Percentiles rank a stretch among this genome's conserved stretches.
These are phyloP conservation scores for Ceratocystis harringtonii DNA, from an alignment of 2,329 filamentous ascomycete species.

Conservation along the genomic window DNA sequence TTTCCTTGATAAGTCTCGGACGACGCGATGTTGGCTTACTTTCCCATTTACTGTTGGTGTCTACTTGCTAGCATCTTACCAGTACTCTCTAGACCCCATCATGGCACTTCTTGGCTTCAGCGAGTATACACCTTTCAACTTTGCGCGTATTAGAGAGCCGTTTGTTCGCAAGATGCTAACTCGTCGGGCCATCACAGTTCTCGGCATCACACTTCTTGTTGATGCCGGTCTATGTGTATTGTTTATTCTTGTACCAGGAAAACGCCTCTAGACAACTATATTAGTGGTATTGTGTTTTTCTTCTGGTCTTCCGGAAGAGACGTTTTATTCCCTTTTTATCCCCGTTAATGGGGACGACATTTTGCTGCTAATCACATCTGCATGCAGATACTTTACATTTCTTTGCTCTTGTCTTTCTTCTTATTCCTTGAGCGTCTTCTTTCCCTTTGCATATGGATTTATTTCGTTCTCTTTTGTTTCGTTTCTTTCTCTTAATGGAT, in stretches of 20 bases:
- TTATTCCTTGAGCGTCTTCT: not conserved
- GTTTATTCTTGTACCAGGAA: conserved; percentile 91
- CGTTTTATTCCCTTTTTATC: not conserved
- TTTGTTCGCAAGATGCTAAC: conserved; percentile 77
- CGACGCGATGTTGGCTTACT: conserved; percentile 72
- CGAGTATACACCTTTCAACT: conserved; percentile 93
- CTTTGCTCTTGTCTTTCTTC: not conserved
- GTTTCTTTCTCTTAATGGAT: conserved; percentile 11
- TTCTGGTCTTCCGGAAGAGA: not conserved
- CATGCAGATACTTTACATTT: not conserved
- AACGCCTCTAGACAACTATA: conserved; percentile 43
- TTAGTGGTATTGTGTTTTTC: not conserved
- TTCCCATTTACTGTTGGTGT: conserved; percentile 83
- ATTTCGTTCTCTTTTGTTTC: conserved; percentile 1
- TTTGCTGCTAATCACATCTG: not conserved
- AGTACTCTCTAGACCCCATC: conserved; percentile 87
- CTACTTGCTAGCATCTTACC: conserved; percentile 79
- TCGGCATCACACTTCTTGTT: conserved; percentile 58
- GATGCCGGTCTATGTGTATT: conserved; percentile 73
- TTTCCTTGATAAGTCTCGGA: conserved; percentile 63
- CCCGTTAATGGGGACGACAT: not conserved
- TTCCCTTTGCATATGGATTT: not conserved
- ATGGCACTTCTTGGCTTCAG: conserved; percentile 79
- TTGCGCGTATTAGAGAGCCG: conserved; percentile 73
- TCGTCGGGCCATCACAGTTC: conserved; percentile 68